Base-by-base conservation (phyloP, 2,329 filamentous ascomycete genomes). In the Claviceps capensis region DNA sequence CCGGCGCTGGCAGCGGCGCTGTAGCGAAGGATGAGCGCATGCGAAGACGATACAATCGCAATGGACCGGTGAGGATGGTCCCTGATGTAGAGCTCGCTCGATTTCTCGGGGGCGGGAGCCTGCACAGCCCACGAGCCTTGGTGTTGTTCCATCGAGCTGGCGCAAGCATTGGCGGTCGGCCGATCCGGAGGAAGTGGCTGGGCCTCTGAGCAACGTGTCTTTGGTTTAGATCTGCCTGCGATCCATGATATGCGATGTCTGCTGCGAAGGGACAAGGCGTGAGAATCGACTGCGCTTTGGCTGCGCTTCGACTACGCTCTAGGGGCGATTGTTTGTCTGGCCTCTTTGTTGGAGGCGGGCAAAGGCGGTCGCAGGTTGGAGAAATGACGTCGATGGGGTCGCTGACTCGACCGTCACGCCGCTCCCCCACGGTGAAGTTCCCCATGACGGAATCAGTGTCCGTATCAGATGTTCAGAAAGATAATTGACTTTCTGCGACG, bases 31-130 rank as follows among this genome's bases (percentile, higher is more conserved):
- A 95, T 84, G 60, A 97, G 77, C 62, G 84, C 85, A 67, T 95
- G 85, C 19, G 83, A 79, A 42, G 82, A 72, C 34, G 89, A 90
- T 40, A 85, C 84, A 58, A 97, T 83, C 57, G 88, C 88, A 65
- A 97, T 88, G 58, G 88, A 86, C 58, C 91, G 86, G 65, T 88
- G 82, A 59, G 88, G 88, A 63, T 88, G 81, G 64, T 96, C 89
- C 71, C 86, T 86, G 67, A 95, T 82, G 62, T 93, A 79, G 55
- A 95, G 81, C 62, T 85, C 84, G 69, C 88, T 85, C 53, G 83
- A 79, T 72, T 75, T 78, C 54, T 81, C 76, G 56, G 71, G 68
- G 45, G 74, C 70, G 14, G 73, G 72, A 57, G 72, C 63, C 60
- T 75, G 70, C 54, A 72, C 67, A 56, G 63, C 69, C 71, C 73